Evolutionary conservation across 179 eudicot species (phyloP).

Genomic region (Vitellaria paradoxa): DNA sequence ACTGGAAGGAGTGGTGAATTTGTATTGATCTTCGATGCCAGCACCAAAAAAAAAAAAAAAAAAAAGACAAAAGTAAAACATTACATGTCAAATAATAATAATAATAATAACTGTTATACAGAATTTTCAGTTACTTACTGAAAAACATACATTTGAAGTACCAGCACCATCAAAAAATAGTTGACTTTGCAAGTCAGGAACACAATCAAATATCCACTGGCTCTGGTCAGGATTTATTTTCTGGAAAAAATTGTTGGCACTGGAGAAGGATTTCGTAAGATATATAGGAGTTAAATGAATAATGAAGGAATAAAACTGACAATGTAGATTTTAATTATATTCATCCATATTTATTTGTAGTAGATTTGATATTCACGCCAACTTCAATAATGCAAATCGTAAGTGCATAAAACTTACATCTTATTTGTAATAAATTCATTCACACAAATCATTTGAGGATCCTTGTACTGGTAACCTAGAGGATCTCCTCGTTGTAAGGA

Average conservation of each 20-base stretch:
- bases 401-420: background rate
- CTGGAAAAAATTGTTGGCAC: background rate
- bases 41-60: background rate
- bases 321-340: background rate
- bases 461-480: background rate
- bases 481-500: background rate
- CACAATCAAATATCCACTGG: conserved; percentile 17
- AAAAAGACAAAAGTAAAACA: background rate
- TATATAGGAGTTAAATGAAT: background rate
- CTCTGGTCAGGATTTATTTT: background rate
- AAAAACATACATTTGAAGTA: conserved; percentile 29
- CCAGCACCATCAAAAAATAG: conserved; percentile 22
- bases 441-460: background rate
- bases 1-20: conserved; percentile 11
- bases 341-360: background rate
- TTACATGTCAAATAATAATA: background rate
- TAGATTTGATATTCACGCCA: background rate
- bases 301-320: background rate
- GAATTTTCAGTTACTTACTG: background rate
- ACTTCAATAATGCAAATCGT: background rate
- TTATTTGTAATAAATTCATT: background rate
- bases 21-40: conserved; percentile 5
- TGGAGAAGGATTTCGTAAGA: background rate
- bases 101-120: background rate
- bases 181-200: conserved; percentile 27